Evolutionary conservation across 2,329 filamentous ascomycete species (phyloP).

Genomic region (Phialophora chinensis): DNA sequence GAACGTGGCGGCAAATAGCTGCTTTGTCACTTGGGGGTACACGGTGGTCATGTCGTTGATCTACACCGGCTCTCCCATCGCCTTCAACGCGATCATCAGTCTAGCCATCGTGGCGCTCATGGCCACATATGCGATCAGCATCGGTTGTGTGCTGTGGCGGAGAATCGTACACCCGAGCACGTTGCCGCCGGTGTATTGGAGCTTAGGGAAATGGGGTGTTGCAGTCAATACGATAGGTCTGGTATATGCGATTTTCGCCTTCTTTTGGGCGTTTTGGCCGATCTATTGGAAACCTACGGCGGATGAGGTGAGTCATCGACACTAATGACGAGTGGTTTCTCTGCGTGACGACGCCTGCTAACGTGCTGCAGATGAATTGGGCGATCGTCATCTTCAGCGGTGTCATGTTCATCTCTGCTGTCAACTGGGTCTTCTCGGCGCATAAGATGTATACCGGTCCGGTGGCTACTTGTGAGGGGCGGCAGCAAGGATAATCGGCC

Average conservation of each 20-base stretch:
- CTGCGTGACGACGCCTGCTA: constrained; percentile 40
- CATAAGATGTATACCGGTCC: constrained; percentile 46
- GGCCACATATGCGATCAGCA: constrained; percentile 58
- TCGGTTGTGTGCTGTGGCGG: constrained; percentile 53
- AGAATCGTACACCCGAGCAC: constrained; percentile 48
- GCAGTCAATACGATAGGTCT: constrained; percentile 46
- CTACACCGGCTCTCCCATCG: constrained; percentile 35
- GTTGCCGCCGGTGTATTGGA: constrained; percentile 51
- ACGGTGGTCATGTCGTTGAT: constrained; percentile 30
- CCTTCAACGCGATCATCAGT: constrained; percentile 46
- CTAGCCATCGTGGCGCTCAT: constrained; percentile 56
- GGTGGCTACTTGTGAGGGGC: constrained; percentile 38
- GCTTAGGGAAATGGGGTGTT: constrained; percentile 48
- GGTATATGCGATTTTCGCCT: constrained; percentile 46
- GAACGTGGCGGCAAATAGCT: constrained; percentile 34
- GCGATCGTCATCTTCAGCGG: constrained; percentile 52
- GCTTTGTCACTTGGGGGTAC: constrained; percentile 30
- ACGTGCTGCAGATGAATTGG: constrained; percentile 56
- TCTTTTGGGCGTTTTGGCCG: constrained; percentile 60
- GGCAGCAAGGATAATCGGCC: neutral
- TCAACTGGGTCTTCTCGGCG: constrained; percentile 47
- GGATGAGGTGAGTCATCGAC: neutral
- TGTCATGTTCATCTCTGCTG: constrained; percentile 48
- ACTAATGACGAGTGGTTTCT: neutral
- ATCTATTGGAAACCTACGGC: constrained; percentile 24